phyloP scores from a whole-genome alignment of 2,329 filamentous ascomycete genomes.

The Nemania abortiva region DNA sequence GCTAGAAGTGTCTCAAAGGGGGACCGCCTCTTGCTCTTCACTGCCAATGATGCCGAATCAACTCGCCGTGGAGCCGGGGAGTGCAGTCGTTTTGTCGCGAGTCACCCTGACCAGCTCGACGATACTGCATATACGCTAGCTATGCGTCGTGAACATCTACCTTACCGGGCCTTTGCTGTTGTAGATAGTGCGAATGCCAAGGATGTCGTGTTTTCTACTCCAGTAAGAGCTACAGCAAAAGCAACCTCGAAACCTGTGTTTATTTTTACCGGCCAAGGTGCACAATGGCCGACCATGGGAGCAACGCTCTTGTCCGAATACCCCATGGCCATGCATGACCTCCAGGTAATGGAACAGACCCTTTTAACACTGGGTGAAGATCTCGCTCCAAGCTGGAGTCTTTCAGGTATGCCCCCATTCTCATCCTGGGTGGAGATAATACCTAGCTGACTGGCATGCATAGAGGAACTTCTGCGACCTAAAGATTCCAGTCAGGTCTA shows the following conservation, averaged over 20 bases:
- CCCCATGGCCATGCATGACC: not conserved
- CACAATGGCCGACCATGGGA: conserved; percentile 30
- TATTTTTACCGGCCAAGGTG: conserved; percentile 32
- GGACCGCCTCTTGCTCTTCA: conserved; percentile 38
- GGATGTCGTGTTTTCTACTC: conserved; percentile 7
- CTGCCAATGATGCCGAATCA: conserved; percentile 37
- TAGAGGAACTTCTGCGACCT: conserved; percentile 15
- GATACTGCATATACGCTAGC: conserved; percentile 41
- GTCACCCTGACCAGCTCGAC: conserved; percentile 22
- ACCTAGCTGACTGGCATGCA: not conserved
- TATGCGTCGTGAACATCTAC: conserved; percentile 37
- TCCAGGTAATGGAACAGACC: conserved; percentile 18
- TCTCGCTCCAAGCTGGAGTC: conserved; percentile 16
- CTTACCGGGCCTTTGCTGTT: conserved; percentile 37
- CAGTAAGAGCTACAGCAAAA: not conserved
- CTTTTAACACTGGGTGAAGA: conserved; percentile 13
- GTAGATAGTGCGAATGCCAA: not conserved
- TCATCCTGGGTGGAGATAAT: not conserved
- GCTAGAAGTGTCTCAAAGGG: not conserved
- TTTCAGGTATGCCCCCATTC: conserved; percentile 26
- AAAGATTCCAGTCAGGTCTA: conserved; percentile 10
- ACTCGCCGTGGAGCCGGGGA: conserved; percentile 27
- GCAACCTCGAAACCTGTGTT: not conserved
- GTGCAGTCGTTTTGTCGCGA: conserved; percentile 28
- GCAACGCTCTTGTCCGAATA: not conserved